These are phyloP conservation scores for Gnaphalium uliginosum DNA, from an alignment of 129 eudicot genomes.

Conservation along the genomic window DNA sequence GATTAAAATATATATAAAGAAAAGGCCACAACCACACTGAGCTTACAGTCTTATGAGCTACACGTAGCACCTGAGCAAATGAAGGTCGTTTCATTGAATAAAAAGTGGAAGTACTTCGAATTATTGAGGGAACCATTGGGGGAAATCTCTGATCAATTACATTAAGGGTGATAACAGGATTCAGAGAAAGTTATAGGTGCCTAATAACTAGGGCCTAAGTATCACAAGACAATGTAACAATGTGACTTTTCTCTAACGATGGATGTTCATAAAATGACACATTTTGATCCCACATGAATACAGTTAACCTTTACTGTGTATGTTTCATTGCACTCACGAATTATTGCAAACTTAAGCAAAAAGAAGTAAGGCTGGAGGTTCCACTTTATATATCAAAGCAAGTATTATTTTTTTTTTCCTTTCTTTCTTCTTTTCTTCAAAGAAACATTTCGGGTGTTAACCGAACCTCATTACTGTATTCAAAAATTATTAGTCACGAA, in stretches of 20 bases:
- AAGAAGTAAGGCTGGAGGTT: neutral
- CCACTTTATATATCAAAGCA: neutral
- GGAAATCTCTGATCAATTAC: neutral
- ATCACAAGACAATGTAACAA: neutral
- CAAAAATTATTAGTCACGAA: neutral
- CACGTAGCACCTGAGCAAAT: neutral
- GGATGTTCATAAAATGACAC: neutral
- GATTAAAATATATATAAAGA: neutral
- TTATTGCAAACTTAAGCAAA: too few relatives aligned
- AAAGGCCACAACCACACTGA: neutral
- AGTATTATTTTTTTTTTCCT: neutral
- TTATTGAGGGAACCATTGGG: neutral
- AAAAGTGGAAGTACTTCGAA: too few relatives aligned
- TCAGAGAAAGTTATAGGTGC: neutral
- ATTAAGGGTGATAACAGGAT: neutral
- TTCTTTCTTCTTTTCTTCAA: neutral
- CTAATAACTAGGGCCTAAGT: neutral
- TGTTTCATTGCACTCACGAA: neutral
- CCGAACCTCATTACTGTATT: neutral
- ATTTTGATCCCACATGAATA: neutral
- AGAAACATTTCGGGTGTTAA: neutral
- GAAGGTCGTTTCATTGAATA: neutral
- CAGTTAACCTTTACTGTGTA: neutral
- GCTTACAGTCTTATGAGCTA: neutral
- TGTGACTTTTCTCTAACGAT: neutral